Base-by-base conservation (phyloP, 148 eudicot genomes). In the Cornus kousa region DNA sequence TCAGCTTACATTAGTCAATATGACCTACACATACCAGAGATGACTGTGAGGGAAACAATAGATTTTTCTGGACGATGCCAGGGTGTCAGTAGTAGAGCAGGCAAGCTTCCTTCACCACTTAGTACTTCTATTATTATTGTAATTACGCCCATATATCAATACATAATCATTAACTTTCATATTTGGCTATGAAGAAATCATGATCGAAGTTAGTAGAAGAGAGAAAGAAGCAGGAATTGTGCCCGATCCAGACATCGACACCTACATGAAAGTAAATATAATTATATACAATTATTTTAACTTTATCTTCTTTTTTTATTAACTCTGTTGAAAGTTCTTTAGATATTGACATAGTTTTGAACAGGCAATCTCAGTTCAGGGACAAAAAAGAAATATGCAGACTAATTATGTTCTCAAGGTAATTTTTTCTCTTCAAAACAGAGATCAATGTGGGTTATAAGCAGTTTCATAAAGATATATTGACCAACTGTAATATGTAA, bases 1-100 rank as follows among this genome's bases (percentile, higher is more conserved):
- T 90, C 98, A 81, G 94, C 91, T 78, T 94, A 94, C 69, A 85
- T 91, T 48, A 91, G 94, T 82, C 98, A 94, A 87, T 68, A 90
- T 83, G 96, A 94, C 82, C 77, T 90, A 71, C 98, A 94, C 81
- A 90, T 89, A 40, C 96, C 98, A 39, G 98, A 89, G 79, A 90
- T 94, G 89, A 94, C 98, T 39, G 96, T 94, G 46, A 87, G 92
- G 80, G 96, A 94, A 83, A 84, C 94, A 46, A 37, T 94, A 71
- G 98, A 90, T 76, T 94, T 90, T 80, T 90, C 96, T 66, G 86
- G 91, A 71, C 92, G 87, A 28, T 94, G 92, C 82, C 98, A 91
- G 78, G 98, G 98, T 78, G 87, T 89, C 74, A 93, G 94, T 67
- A 88, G 85, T 75, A 89, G 95, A 62, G 84, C 91, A 84, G 96